Evolutionary conservation across 2,329 filamentous ascomycete species (phyloP).

Genomic region (Fusarium circinatum): DNA sequence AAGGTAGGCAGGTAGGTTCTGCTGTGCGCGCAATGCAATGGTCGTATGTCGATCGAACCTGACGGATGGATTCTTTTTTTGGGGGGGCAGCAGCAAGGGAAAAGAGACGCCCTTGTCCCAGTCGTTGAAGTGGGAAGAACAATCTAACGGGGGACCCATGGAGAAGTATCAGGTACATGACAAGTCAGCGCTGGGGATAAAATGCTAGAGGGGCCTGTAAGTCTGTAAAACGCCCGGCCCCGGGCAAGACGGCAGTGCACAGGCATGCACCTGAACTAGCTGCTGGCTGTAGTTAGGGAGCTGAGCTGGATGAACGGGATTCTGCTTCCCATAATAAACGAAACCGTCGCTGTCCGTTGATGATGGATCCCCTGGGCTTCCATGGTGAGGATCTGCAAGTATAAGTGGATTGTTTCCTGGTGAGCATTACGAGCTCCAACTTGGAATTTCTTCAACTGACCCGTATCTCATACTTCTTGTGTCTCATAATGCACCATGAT

Average conservation of each 20-base stretch:
- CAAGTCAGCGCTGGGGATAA: background rate
- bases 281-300: background rate
- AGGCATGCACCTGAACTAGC: background rate
- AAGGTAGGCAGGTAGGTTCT: background rate
- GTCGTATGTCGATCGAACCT: conserved; percentile 34
- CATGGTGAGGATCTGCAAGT: conserved; percentile 21
- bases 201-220: conserved; percentile 2
- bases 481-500: background rate
- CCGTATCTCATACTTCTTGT: background rate
- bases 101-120: conserved; percentile 7
- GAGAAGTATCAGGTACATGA: conserved; percentile 26
- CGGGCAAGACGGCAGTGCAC: background rate
- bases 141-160: conserved; percentile 2
- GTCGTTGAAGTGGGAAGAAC: conserved; percentile 13
- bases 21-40: conserved; percentile 15
- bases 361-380: conserved; percentile 12
- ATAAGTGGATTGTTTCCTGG: conserved; percentile 20
- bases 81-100: background rate
- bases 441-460: background rate
- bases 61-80: conserved; percentile 26
- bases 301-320: background rate
- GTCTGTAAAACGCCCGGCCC: conserved; percentile 4
- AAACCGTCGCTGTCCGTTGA: background rate
- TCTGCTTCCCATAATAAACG: background rate
- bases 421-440: conserved; percentile 1